phyloP scores from a whole-genome alignment of 345 rosid species.

The Acer campestre region DNA sequence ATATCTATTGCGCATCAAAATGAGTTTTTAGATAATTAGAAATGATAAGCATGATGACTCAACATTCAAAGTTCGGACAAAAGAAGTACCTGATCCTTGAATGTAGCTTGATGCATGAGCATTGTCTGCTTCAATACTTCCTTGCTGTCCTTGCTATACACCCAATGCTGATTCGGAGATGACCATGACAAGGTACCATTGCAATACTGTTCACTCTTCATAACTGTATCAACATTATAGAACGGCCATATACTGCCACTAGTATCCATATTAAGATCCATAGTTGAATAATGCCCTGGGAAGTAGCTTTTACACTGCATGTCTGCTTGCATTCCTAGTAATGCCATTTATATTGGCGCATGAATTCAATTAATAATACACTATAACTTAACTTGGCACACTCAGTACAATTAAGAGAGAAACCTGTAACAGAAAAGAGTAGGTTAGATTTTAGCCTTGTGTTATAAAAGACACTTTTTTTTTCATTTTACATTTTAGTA shows the following conservation, averaged over 20 bases:
- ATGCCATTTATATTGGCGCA: slow-evolving; percentile 26
- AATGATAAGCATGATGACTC: neutral
- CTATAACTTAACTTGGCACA: neutral
- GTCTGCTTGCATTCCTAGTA: slow-evolving; percentile 40
- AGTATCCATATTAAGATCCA: slow-evolving; percentile 36
- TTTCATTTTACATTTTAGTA: neutral
- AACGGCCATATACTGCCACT: slow-evolving; percentile 30
- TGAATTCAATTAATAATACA: slow-evolving; percentile 7
- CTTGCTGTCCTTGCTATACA: slow-evolving; percentile 42
- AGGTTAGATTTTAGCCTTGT: neutral
- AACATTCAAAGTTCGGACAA: neutral
- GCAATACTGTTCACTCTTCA: slow-evolving; percentile 28
- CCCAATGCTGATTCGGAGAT: slow-evolving; percentile 28
- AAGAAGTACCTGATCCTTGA: slow-evolving; percentile 54
- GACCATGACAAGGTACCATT: slow-evolving; percentile 31
- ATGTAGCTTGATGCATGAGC: slow-evolving; percentile 60
- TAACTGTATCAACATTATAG: slow-evolving; percentile 30
- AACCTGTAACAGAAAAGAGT: slow-evolving; percentile 27
- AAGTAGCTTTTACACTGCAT: slow-evolving; percentile 36
- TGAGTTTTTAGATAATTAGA: neutral
- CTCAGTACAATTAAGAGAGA: slow-evolving; percentile 11
- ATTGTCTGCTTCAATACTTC: slow-evolving; percentile 50
- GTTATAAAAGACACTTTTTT: neutral
- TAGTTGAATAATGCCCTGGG: slow-evolving; percentile 24
- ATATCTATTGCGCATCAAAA: neutral